Percentiles rank a stretch among this genome's conserved stretches.
These are phyloP conservation scores for Acacia acuminata DNA, from an alignment of 306 rosid genomes.

Conservation along the genomic window DNA sequence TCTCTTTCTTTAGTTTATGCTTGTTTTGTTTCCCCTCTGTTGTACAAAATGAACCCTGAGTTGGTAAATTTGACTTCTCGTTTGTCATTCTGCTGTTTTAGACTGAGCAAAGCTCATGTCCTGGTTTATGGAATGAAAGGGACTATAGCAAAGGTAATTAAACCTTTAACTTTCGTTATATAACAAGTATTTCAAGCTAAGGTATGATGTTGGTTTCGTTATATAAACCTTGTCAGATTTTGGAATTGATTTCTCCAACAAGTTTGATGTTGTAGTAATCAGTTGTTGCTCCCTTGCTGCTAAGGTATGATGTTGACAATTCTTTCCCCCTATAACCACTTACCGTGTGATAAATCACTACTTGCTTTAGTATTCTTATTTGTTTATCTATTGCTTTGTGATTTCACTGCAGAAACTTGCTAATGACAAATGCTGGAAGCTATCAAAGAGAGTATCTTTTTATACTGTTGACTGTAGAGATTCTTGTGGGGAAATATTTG, in stretches of 20 bases:
- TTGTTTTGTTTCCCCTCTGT: neutral
- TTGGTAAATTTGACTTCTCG: conserved; percentile 1
- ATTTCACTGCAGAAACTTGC: too few relatives aligned
- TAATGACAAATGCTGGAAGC: too few relatives aligned
- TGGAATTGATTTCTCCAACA: conserved; percentile 64
- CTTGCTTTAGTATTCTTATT: too few relatives aligned
- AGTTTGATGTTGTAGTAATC: conserved; percentile 84
- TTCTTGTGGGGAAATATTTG: too few relatives aligned
- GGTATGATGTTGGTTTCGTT: too few relatives aligned
- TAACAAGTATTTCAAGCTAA: neutral
- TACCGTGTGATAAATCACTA: too few relatives aligned
- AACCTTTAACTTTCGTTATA: neutral
- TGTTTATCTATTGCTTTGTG: too few relatives aligned
- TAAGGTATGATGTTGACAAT: conserved; percentile 48
- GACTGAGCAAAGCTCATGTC: conserved; percentile 92
- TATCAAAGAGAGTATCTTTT: too few relatives aligned
- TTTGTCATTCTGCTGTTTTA: conserved; percentile 33
- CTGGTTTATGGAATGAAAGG: conserved; percentile 90
- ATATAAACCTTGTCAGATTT: conserved; percentile 51
- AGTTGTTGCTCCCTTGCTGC: conserved; percentile 76
- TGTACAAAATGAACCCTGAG: neutral
- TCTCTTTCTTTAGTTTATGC: neutral
- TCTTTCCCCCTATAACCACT: neutral
- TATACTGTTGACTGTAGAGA: too few relatives aligned
- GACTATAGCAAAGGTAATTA: conserved; percentile 76